phyloP scores from a whole-genome alignment of 2,329 filamentous ascomycete species.

The Colletotrichum sublineola region DNA sequence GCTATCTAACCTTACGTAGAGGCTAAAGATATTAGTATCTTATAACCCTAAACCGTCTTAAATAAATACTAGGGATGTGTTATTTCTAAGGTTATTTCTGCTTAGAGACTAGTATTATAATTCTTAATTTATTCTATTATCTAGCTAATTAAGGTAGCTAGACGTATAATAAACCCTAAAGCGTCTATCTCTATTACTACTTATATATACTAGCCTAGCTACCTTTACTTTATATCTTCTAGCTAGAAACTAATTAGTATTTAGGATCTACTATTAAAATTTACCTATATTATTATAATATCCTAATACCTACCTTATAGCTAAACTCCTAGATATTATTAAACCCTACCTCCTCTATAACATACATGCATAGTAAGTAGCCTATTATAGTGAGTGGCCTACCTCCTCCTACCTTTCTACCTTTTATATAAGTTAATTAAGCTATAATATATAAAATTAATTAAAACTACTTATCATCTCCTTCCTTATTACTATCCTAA shows the following conservation, averaged over 20 bases:
- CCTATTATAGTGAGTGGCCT: too few species aligned
- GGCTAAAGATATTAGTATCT: not conserved
- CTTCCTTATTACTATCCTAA: too few species aligned
- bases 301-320: not conserved
- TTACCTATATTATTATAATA: not conserved
- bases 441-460: too few species aligned
- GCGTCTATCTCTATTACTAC: not conserved
- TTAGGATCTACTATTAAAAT: not conserved
- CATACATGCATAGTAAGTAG: too few species aligned
- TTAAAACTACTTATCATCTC: too few species aligned
- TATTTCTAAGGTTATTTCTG: not conserved
- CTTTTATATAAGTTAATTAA: too few species aligned
- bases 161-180: not conserved
- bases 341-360: constrained; percentile 2
- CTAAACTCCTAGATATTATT: not conserved
- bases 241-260: not conserved
- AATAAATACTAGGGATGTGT: constrained; percentile 1
- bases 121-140: not conserved
- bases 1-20: not conserved
- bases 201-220: not conserved
- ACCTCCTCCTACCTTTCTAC: too few species aligned
- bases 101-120: not conserved
- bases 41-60: not conserved
- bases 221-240: not conserved
- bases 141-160: not conserved